Conservation (phyloP, 2,329 filamentous ascomycete genomes). For the Leptographium procerum region DNA sequence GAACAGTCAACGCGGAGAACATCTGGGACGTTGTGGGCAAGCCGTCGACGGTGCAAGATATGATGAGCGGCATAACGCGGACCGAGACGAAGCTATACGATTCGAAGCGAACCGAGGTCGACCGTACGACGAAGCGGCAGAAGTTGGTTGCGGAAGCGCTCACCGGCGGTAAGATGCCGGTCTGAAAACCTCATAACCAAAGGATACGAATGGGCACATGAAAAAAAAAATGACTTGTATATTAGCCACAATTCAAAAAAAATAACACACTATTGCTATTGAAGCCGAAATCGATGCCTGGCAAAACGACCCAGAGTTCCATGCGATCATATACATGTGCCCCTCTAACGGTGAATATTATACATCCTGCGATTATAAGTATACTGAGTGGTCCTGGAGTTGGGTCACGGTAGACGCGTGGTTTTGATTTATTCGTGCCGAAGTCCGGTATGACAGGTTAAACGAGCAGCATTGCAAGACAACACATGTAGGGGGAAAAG, state of each 20-base stretch:
- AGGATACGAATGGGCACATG: neutral
- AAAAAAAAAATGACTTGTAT: neutral
- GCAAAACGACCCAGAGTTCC: neutral
- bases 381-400: neutral
- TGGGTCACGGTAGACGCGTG: neutral
- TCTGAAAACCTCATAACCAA: neutral
- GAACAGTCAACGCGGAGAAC: constrained; percentile 26
- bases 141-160: constrained; percentile 47
- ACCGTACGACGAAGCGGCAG: constrained; percentile 36
- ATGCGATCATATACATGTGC: neutral
- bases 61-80: constrained; percentile 28
- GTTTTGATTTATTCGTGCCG: neutral
- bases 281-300: neutral
- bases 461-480: neutral
- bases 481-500: neutral
- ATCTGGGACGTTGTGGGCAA: constrained; percentile 39
- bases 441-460: neutral
- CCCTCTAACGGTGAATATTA: neutral
- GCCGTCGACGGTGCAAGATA: constrained; percentile 32
- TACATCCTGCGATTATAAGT: neutral
- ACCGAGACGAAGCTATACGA: constrained; percentile 23
- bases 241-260: neutral
- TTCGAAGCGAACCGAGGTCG: constrained; percentile 25
- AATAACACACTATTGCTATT: neutral
- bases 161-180: constrained; percentile 44